These are phyloP conservation scores for Albatrellus ellisii DNA, from an alignment of 768 basidiomycete species.

Conservation along the genomic window DNA sequence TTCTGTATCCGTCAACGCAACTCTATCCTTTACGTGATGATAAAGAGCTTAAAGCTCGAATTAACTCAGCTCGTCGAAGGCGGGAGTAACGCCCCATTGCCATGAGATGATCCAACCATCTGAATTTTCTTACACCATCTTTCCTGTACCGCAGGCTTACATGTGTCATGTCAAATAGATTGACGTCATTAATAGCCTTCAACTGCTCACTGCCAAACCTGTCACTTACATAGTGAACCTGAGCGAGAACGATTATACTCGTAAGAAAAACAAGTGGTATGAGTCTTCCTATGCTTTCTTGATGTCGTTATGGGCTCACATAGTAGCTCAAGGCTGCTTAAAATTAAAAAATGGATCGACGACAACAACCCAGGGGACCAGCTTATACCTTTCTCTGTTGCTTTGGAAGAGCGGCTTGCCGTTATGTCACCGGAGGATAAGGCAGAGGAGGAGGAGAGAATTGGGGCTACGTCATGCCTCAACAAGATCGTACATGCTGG, in stretches of 20 bases:
- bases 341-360: conserved; percentile 98
- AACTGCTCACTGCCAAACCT: conserved; percentile 90
- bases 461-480: conserved; percentile 64
- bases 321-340: conserved; percentile 51
- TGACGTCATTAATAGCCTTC: conserved; percentile 79
- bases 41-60: conserved; percentile 71
- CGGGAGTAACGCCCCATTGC: conserved; percentile 81
- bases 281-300: conserved; percentile 2
- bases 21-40: conserved; percentile 34
- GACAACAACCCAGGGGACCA: conserved; percentile 91
- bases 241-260: conserved; percentile 84
- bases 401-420: conserved; percentile 84
- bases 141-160: background rate
- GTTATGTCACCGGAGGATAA: conserved; percentile 51
- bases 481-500: conserved; percentile 95
- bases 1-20: conserved; percentile 1
- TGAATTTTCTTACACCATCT: conserved; percentile 13
- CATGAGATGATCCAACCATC: conserved; percentile 38
- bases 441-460: conserved; percentile 53
- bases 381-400: conserved; percentile 94
- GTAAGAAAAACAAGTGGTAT: conserved; percentile 99
- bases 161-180: too few relatives aligned
- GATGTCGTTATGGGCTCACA: background rate
- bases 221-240: conserved; percentile 98
- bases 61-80: conserved; percentile 95